Percentiles rank a stretch among this genome's conserved stretches.
Evolutionary conservation across 106 monocot genomes (phyloP).

Genomic region (Gastrodia elata): DNA sequence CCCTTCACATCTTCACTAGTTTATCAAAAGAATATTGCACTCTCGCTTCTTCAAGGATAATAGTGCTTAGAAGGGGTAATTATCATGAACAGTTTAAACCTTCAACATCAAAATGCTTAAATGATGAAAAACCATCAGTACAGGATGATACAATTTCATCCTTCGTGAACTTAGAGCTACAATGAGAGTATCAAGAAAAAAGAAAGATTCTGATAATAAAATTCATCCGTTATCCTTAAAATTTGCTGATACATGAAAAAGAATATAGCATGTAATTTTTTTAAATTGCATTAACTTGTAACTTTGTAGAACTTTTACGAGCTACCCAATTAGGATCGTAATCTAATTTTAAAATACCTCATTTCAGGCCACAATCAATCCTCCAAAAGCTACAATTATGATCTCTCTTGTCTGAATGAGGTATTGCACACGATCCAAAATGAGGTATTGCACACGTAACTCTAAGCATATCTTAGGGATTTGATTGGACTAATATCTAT

Average conservation of each 20-base stretch:
- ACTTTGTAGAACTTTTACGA: background rate
- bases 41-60: background rate
- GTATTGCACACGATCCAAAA: no score
- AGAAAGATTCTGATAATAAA: background rate
- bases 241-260: background rate
- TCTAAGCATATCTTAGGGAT: no score
- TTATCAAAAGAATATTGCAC: background rate
- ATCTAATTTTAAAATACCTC: slow-evolving; percentile 4
- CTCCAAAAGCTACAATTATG: slow-evolving; percentile 2
- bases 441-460: no score
- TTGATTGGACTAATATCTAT: no score
- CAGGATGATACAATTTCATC: background rate
- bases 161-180: background rate
- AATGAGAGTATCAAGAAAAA: background rate
- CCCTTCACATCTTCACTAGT: background rate
- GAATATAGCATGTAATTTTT: background rate
- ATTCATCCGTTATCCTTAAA: background rate
- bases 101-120: background rate
- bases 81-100: background rate
- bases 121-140: background rate
- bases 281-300: background rate
- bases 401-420: no score
- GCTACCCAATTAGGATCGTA: background rate
- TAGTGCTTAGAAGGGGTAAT: background rate
- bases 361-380: background rate